These are phyloP conservation scores for Delitschia confertaspora DNA, from an alignment of 495 filamentous ascomycete species.

Conservation along the genomic window DNA sequence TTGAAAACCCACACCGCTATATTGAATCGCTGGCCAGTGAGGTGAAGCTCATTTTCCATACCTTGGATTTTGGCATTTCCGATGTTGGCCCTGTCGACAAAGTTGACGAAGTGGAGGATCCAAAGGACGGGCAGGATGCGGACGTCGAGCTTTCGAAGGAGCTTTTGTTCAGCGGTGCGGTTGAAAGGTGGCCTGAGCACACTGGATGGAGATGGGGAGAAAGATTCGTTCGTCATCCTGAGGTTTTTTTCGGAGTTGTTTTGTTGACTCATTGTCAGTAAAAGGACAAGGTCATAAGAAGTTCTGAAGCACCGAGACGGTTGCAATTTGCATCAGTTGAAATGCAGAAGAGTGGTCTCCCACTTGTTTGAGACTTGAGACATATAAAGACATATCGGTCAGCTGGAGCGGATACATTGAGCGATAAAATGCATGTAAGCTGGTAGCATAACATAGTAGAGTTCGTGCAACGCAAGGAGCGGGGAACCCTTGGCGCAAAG, in stretches of 20 bases:
- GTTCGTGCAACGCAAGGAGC: too few species aligned
- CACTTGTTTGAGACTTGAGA: too few species aligned
- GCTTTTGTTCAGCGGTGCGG: slow-evolving; percentile 22
- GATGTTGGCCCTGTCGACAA: slow-evolving; percentile 53
- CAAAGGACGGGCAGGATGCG: slow-evolving; percentile 38
- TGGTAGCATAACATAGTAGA: too few species aligned
- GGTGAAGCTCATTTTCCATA: slow-evolving; percentile 49
- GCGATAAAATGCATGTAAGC: too few species aligned
- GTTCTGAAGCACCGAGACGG: too few species aligned
- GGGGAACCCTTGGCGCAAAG: too few species aligned
- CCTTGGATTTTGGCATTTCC: slow-evolving; percentile 72
- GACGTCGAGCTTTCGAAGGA: slow-evolving; percentile 26
- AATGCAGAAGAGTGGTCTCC: too few species aligned
- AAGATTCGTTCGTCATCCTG: background rate
- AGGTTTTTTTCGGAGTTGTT: slow-evolving; percentile 2
- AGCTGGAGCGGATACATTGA: too few species aligned
- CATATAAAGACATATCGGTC: too few species aligned
- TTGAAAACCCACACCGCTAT: slow-evolving; percentile 48
- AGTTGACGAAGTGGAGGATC: slow-evolving; percentile 39
- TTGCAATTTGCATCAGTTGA: too few species aligned
- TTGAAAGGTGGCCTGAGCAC: slow-evolving; percentile 14
- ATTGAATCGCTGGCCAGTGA: slow-evolving; percentile 60
- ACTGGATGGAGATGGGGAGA: background rate
- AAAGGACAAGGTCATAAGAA: too few species aligned
- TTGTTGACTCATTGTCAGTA: background rate